Base-by-base conservation (phyloP, 2,329 filamentous ascomycete species). In the Fusarium equiseti region DNA sequence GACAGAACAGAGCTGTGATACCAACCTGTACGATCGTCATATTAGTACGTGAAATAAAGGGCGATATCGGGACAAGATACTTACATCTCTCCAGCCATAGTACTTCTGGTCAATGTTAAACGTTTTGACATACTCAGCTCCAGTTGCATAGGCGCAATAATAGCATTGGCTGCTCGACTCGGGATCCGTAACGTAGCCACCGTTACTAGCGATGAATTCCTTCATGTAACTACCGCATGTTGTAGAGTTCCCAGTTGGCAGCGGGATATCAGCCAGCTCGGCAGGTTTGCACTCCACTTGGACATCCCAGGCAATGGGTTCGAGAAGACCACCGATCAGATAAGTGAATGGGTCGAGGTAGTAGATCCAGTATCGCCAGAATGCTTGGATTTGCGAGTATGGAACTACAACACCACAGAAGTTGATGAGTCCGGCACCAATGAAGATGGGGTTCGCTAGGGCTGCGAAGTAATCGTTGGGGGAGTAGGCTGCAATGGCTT, bases 401-500 rank as follows among this genome's bases (percentile, higher is more conserved):
- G 73, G 74, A 12, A 77, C 66, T 1, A 77, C 63, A 2, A 76
- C 72, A 8, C 75, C 74, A 18, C 74, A 77, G 53, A 77, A 77
- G 3, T 60, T 68, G n/a, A 73, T 48, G n/a, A 72, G 62, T 8
- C 24, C 58, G 5, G 50, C 58, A 2, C 50, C 58, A 24, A 63
- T 15, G n/a, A 40, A 22, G 1, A 58, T 20, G 8, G 87, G 87
- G 71, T 89, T 89, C 67, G 84, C 83, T 7, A 90, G 80, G 0
- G 86, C 81, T 0, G 88, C 88, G 53, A 89, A 89, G 20, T 52
- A 31, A 87, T 84, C 86, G 64, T 88, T 89, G 1, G 88, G 88
- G 0, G 87, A 86, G 66, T 89, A 90, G 2, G 88, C 88, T 0
- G 88, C 87, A 27, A 90, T 81, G 70, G 88, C 87, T 73, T 91